These are phyloP conservation scores for Metschnikowia picachoensis DNA, from an alignment of 805 yeast species.

Conservation along the genomic window DNA sequence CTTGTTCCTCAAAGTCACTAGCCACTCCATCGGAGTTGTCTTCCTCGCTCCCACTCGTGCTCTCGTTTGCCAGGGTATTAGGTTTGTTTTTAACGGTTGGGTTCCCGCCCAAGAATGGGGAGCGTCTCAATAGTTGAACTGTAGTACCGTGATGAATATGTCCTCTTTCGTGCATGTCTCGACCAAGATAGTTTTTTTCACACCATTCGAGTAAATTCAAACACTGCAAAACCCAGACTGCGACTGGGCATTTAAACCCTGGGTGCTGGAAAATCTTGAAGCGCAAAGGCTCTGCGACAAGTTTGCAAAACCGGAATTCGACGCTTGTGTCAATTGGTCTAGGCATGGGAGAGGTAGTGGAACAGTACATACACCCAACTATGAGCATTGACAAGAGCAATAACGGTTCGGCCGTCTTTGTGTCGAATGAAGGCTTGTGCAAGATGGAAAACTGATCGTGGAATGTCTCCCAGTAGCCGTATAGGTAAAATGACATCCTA, in stretches of 20 bases:
- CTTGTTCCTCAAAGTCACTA: conserved; percentile 9
- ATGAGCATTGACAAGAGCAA: conserved; percentile 53
- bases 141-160: conserved; percentile 87
- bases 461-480: conserved; percentile 53
- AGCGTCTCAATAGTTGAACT: conserved; percentile 69
- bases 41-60: conserved; percentile 34
- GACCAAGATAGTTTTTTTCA: conserved; percentile 67
- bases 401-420: conserved; percentile 44
- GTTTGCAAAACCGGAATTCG: conserved; percentile 41
- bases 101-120: conserved; percentile 73
- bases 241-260: conserved; percentile 74
- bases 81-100: conserved; percentile 38
- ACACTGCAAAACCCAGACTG: conserved; percentile 72
- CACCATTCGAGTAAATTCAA: conserved; percentile 70
- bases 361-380: conserved; percentile 49
- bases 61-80: conserved; percentile 21
- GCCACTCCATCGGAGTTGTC: conserved; percentile 18
- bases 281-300: conserved; percentile 56
- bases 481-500: conserved; percentile 34
- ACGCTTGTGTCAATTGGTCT: conserved; percentile 22
- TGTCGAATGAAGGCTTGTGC: conserved; percentile 56
- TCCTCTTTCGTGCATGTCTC: conserved; percentile 75
- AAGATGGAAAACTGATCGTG: conserved; percentile 58
- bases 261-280: conserved; percentile 67
- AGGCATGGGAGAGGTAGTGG: conserved; percentile 25